Evolutionary conservation across 306 rosid species (phyloP), one percentile per base, ranked within the genome.

Genomic region (Vachellia pachyceras): DNA sequence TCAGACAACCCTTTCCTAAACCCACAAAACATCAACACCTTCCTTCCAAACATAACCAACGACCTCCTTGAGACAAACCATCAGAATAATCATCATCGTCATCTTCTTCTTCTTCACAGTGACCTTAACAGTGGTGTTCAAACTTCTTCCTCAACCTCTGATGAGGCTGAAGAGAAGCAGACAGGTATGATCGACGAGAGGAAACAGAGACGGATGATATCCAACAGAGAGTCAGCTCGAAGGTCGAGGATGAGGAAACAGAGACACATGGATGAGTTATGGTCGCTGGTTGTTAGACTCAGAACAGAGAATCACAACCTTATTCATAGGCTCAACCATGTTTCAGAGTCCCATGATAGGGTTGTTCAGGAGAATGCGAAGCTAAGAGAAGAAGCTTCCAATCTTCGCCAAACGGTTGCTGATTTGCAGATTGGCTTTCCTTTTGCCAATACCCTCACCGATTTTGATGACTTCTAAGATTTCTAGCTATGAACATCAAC

Each of bases 221-320:
- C 98, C 0, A 94, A 94, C 80, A 55, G 98, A 75, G 98, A 94
- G 83, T 94, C 98, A 0, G 98, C 98, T 3, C 75, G 98, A 29
- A 82, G 98, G 57, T 93, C 98, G 3, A 67, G 98, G 85, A 93
- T 93, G 98, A 83, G 98, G 87, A 94, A 94, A 71, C 98, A 94
- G 66, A 91, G 83, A 42, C 98, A 94, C 80, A 75, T 91, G 20
- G 97, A 94, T 55, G 98, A 94, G 74, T 90, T 94, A 0, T 91
- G 95, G 94, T 90, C 92, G 0, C 98, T 89, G 85, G 94, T 94
- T 36, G 82, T 90, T 3, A 79, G 92, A 29, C 95, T 94, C 18
- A 82, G 98, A 65, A 79, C 85, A 15, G 93, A 91, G 84, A 94
- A 94, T 70, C 85, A 91, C 41, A 79, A 13, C 64, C 92, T 94